phyloP scores from a whole-genome alignment of 2,329 filamentous ascomycete species.

The Xylaria sp. region DNA sequence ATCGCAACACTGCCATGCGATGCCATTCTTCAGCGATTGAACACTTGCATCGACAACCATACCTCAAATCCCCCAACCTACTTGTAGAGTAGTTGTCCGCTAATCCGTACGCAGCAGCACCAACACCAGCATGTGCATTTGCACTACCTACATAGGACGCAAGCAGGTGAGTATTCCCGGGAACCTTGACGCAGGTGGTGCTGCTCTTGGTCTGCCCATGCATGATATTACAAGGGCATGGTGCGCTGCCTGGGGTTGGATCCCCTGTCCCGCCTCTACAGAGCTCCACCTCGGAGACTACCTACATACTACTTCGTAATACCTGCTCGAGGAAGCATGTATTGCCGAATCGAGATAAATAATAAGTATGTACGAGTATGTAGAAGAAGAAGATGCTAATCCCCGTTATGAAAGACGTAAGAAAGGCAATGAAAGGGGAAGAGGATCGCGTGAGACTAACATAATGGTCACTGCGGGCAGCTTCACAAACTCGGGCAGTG shows the following conservation, averaged over 20 bases:
- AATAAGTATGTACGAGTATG: neutral
- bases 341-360: neutral
- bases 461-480: neutral
- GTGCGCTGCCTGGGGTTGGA: slow-evolving; percentile 23
- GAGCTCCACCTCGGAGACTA: slow-evolving; percentile 12
- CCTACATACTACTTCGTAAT: neutral
- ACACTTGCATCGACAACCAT: slow-evolving; percentile 1
- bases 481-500: neutral
- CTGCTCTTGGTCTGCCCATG: slow-evolving; percentile 23
- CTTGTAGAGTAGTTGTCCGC: neutral
- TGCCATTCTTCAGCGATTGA: slow-evolving; percentile 4
- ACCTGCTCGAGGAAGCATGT: neutral
- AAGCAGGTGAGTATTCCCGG: slow-evolving; percentile 4
- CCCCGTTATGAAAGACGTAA: neutral
- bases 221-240: slow-evolving; percentile 26
- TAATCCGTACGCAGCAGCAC: slow-evolving; percentile 14
- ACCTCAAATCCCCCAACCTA: slow-evolving; percentile 1
- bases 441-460: neutral
- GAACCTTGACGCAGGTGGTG: slow-evolving; percentile 25
- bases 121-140: no score
- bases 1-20: slow-evolving; percentile 5
- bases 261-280: slow-evolving; percentile 16
- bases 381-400: neutral
- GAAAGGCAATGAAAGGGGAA: neutral
- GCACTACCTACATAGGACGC: neutral